Percentiles rank a stretch among this genome's conserved stretches.
These are phyloP conservation scores for Annulohypoxylon bovei DNA, from an alignment of 495 filamentous ascomycete species.

Conservation along the genomic window DNA sequence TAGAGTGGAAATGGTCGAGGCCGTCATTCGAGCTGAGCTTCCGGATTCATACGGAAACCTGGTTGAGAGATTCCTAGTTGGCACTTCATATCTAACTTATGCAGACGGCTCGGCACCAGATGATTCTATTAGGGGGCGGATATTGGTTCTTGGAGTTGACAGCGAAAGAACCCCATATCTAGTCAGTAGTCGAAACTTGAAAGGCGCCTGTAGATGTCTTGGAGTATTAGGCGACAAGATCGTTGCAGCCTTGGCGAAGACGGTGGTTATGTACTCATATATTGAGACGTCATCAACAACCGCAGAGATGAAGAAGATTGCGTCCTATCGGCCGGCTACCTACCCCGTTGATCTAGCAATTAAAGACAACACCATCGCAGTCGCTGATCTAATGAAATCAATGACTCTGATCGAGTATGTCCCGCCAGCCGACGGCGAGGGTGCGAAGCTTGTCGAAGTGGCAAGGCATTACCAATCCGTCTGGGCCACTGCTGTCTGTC, in stretches of 20 bases:
- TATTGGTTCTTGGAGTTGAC: constrained; percentile 86
- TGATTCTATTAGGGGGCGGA: constrained; percentile 72
- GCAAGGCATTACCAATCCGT: constrained; percentile 81
- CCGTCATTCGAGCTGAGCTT: constrained; percentile 82
- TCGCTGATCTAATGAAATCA: constrained; percentile 96
- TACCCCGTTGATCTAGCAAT: constrained; percentile 87
- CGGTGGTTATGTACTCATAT: constrained; percentile 74
- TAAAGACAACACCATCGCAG: constrained; percentile 74
- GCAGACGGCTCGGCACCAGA: constrained; percentile 43
- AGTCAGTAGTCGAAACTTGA: constrained; percentile 69
- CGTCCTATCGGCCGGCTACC: constrained; percentile 81
- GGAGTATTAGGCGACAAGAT: constrained; percentile 79
- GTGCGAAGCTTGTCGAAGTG: constrained; percentile 70
- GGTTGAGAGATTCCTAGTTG: constrained; percentile 86
- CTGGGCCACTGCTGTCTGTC: constrained; percentile 81
- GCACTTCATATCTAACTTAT: constrained; percentile 80
- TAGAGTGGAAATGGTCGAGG: constrained; percentile 81
- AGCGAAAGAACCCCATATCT: constrained; percentile 74
- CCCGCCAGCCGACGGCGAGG: constrained; percentile 53
- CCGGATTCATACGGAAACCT: constrained; percentile 66
- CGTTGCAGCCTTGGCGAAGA: constrained; percentile 86
- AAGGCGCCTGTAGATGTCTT: constrained; percentile 81
- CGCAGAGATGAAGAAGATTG: constrained; percentile 69
- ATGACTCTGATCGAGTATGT: constrained; percentile 77
- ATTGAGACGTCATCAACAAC: constrained; percentile 57